A percentile compares a stretch with the other conserved stretches of the same genome.
Evolutionary conservation across 2,329 filamentous ascomycete species (phyloP).

Genomic region (Pestalotiopsis sp.): DNA sequence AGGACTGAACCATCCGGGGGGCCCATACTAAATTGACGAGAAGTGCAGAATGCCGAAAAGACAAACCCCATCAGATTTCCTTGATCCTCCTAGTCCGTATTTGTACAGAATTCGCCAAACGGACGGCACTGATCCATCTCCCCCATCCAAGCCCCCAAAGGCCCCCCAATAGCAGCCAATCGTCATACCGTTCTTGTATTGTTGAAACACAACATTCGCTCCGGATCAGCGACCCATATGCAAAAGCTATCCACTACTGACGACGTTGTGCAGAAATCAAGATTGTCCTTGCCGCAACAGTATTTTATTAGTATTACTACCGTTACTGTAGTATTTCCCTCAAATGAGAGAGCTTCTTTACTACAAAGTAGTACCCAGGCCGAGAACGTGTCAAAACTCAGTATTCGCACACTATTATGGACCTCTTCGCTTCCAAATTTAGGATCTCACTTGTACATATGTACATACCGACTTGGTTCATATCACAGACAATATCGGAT

Average conservation of each 20-base stretch:
- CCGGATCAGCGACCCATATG: background rate
- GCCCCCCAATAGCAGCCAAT: background rate
- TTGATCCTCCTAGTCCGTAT: background rate
- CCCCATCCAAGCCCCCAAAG: background rate
- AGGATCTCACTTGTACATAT: background rate
- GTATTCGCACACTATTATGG: background rate
- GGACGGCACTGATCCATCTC: background rate
- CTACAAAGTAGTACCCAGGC: background rate
- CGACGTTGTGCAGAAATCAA: constrained; percentile 9
- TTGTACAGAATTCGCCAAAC: background rate
- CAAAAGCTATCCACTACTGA: background rate
- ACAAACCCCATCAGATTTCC: background rate
- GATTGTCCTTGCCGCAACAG: background rate
- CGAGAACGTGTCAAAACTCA: background rate
- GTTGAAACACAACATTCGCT: background rate
- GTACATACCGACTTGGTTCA: background rate
- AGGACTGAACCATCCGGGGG: background rate
- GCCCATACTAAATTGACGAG: background rate
- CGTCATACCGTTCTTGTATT: background rate
- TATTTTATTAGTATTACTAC: background rate
- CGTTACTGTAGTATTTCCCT: background rate
- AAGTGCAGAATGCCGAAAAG: background rate
- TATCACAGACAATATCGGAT: too few relatives aligned
- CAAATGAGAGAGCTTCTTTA: background rate
- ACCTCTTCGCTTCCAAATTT: background rate